Percentiles rank a stretch among this genome's conserved stretches.
These are phyloP conservation scores for Metschnikowia rubicola DNA, from an alignment of 805 yeast genomes.

Conservation along the genomic window DNA sequence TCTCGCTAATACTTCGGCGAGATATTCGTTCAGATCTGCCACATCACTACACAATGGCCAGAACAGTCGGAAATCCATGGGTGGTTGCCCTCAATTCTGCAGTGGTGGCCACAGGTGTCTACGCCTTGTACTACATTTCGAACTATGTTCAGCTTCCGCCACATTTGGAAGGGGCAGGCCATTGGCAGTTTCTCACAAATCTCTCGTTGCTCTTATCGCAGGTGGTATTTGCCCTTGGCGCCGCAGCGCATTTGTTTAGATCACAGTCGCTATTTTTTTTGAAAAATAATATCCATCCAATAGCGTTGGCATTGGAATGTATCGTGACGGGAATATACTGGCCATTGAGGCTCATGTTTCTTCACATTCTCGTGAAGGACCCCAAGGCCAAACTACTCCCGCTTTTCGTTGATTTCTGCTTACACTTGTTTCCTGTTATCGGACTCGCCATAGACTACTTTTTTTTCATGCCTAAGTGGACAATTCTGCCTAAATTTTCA, in stretches of 20 bases:
- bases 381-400: conserved; percentile 40
- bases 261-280: conserved; percentile 24
- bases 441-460: conserved; percentile 55
- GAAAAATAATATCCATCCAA: conserved; percentile 47
- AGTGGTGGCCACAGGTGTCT: conserved; percentile 27
- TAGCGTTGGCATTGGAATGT: conserved; percentile 55
- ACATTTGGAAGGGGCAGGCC: conserved; percentile 55
- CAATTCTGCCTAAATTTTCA: conserved; percentile 32
- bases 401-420: conserved; percentile 48
- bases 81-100: conserved; percentile 24
- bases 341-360: conserved; percentile 56
- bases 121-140: conserved; percentile 24
- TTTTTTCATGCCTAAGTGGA: conserved; percentile 47
- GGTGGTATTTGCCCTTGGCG: conserved; percentile 38
- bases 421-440: conserved; percentile 58
- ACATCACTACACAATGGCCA: conserved; percentile 1
- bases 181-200: conserved; percentile 69
- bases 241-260: conserved; percentile 31
- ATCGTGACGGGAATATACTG: conserved; percentile 66
- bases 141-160: conserved; percentile 42
- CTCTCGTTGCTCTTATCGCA: conserved; percentile 51
- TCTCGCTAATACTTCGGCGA: too few relatives aligned
- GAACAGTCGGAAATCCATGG: conserved; percentile 30
- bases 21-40: too few relatives aligned
- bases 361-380: conserved; percentile 44